Evolutionary conservation across 345 rosid genomes (phyloP), one percentile per base, ranked within the genome.

Genomic region (Hibiscus mutabilis): DNA sequence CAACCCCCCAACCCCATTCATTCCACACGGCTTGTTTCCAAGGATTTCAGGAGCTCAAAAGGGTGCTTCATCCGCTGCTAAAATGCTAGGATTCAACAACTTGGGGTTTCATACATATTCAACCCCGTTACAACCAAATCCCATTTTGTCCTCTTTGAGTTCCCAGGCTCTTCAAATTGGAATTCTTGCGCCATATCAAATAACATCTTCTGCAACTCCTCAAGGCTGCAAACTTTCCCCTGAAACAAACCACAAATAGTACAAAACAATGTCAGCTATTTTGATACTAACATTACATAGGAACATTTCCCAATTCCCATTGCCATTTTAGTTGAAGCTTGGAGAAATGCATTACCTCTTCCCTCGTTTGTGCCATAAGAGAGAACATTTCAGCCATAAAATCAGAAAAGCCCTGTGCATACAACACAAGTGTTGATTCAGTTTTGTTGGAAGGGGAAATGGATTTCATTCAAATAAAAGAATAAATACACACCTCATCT

Each of bases 401-500:
- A 69, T 84, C 89, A 25, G 68, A 82, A 29, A 85, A 81, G 1
- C 85, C 93, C 87, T 88, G 80, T 29, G n/a, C n/a, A 77, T 13
- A 47, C 37, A 58, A 55, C 18, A 12, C 53, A 21, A 16, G 13
- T 6, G 60, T 13, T 1, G 16, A 74, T 37, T 40, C n/a, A 42
- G 53, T 7, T 11, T n/a, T 35, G 24, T 15, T 49, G n/a, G 21
- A 27, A 66, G 29, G 25, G 14, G 40, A 27, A 49, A 47, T 9
- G 56, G 24, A 14, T 42, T 42, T 42, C 13, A 42, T 42, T 42
- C 46, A 42, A 42, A 42, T 42, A 42, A 10, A 42, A 42, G 16
- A 22, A 13, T 5, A 42, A 57, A 57, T 1, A 76, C 70, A 3
- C 33, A 82, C 90, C 82, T 86, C 89, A 4, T 84, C 91, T 2